Conservation (phyloP, 176 grass and related monocot species). For the Dactylis glomerata region DNA sequence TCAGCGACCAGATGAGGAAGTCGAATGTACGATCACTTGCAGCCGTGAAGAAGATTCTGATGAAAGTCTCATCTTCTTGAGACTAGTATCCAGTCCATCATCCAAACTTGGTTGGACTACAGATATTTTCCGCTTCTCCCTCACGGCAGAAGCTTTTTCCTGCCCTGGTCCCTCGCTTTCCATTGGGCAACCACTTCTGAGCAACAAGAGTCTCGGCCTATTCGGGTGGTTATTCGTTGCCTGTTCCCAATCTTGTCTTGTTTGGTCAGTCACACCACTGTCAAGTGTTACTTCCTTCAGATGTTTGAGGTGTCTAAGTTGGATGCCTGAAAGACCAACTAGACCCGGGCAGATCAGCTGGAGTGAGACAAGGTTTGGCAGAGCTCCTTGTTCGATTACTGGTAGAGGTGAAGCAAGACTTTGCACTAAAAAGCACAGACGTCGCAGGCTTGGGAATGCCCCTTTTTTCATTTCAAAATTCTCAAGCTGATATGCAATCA, state of each 20-base stretch:
- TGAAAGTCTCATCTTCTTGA: slow-evolving; percentile 25
- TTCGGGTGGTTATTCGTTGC: slow-evolving; percentile 34
- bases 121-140: background rate
- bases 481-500: background rate
- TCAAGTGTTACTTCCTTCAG: slow-evolving; percentile 35
- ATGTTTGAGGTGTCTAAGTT: slow-evolving; percentile 27
- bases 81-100: background rate
- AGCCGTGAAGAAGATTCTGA: background rate
- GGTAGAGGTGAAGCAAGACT: background rate
- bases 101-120: background rate
- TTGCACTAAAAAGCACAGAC: slow-evolving; percentile 15
- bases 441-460: slow-evolving; percentile 26
- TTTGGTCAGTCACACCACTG: background rate
- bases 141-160: background rate
- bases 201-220: slow-evolving; percentile 15
- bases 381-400: slow-evolving; percentile 32
- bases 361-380: slow-evolving; percentile 21
- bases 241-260: slow-evolving; percentile 12
- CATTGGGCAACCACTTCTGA: background rate
- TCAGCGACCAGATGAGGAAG: background rate
- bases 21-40: background rate
- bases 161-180: background rate
- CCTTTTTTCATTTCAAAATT: slow-evolving; percentile 17
- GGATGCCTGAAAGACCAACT: slow-evolving; percentile 16
- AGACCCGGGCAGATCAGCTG: background rate